Base-by-base conservation (phyloP, 169 alveolate species). In the Eimeria praecox region DNA sequence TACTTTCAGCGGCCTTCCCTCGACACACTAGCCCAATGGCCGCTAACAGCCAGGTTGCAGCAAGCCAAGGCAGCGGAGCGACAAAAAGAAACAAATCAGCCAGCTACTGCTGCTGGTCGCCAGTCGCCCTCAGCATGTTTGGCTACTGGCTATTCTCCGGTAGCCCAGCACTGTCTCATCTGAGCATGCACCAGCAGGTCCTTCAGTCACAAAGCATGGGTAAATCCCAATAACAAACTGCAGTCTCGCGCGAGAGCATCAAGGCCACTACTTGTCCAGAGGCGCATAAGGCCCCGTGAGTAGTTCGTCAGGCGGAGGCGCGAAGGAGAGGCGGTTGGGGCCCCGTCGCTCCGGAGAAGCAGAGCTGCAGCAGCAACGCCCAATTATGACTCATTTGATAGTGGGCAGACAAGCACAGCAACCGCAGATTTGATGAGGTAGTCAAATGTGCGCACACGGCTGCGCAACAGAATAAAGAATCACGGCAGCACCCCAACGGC, bases 201-300 rank as follows among this genome's bases (percentile, higher is more conserved):
- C 82, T 71, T 0, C 10, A 16, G 30, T 27, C 16, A 9, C 82
- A 66, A 66, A 30, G 30, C 24, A 30, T 66, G 5, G 78, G 42
- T 30, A 30, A 10, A 66, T n/a, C 44, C 44, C 44, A 5, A 30
- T 49, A 12, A 38, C 82, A 71, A 35, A 18, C n/a, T 71, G 82
- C 49, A 38, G 49, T 71, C 52, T 35, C 52, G n/a, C 52, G 10
- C 33, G 30, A 30, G 62, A 6, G 66, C 10, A 38, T 35, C 42
- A 14, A 4, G 20, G 66, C 30, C n/a, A 33, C 88, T 54, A 87
- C 82, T 87, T 87, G 64, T 87, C 93, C 46, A 87, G 83, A 46
- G 96, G 96, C 18, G 90, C 96, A 49, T 93, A 93, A 4, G 96
- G 96, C 62, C 96, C 96, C 54, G 96, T 52, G 33, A 93, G 96